Evolutionary conservation across 495 filamentous ascomycete genomes (phyloP).

Genomic region (Aspergillus saccharolyticus): DNA sequence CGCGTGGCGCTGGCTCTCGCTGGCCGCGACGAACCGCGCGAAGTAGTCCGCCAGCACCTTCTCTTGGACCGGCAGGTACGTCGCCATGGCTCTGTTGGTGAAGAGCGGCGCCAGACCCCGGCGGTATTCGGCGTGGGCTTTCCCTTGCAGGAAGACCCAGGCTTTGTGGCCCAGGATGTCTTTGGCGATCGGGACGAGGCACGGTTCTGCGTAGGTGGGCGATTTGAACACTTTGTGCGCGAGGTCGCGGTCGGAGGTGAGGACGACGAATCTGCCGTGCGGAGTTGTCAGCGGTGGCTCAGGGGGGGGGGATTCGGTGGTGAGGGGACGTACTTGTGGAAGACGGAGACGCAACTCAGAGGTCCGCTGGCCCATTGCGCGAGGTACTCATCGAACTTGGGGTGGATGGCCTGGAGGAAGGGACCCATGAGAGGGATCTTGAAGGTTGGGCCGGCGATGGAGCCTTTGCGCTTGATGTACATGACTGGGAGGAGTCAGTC

Average conservation of each 20-base stretch:
- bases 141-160: conserved; percentile 93
- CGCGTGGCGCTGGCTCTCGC: conserved; percentile 53
- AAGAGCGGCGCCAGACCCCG: conserved; percentile 87
- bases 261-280: conserved; percentile 75
- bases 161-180: conserved; percentile 82
- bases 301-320: neutral
- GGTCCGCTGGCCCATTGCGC: conserved; percentile 80
- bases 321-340: conserved; percentile 72
- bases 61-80: conserved; percentile 85
- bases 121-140: conserved; percentile 84
- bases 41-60: conserved; percentile 80
- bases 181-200: conserved; percentile 83
- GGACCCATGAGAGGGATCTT: conserved; percentile 91
- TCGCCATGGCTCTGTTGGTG: conserved; percentile 76
- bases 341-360: conserved; percentile 89
- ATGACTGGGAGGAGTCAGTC: conserved; percentile 49
- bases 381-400: conserved; percentile 77
- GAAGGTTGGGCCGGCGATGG: conserved; percentile 69
- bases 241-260: conserved; percentile 87
- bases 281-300: no score
- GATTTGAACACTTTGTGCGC: conserved; percentile 93
- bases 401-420: conserved; percentile 80
- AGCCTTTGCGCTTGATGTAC: conserved; percentile 77
- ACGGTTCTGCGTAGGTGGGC: conserved; percentile 80
- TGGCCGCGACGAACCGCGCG: conserved; percentile 61